phyloP scores from a whole-genome alignment of 2,329 filamentous ascomycete genomes.

The Ascochyta pisi region DNA sequence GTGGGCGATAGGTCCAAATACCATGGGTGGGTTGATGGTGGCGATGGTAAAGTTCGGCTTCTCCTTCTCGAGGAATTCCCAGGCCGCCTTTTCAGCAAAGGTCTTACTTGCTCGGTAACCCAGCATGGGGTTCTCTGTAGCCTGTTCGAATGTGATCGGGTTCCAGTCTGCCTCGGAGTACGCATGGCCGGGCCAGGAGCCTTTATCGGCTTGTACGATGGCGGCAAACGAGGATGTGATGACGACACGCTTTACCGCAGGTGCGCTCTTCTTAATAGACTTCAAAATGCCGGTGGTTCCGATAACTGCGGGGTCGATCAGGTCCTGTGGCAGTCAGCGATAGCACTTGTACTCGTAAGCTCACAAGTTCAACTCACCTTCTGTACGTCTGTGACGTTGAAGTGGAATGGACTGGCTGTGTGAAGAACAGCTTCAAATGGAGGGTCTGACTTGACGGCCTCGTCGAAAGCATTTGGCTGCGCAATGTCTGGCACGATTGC shows the following conservation, averaged over 20 bases:
- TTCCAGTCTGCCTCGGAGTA: slow-evolving; percentile 66
- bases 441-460: slow-evolving; percentile 65
- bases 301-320: slow-evolving; percentile 67
- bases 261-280: slow-evolving; percentile 66
- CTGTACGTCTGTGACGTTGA: slow-evolving; percentile 75
- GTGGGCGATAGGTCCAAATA: slow-evolving; percentile 60
- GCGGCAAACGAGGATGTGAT: slow-evolving; percentile 75
- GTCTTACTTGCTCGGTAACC: slow-evolving; percentile 66
- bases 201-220: slow-evolving; percentile 65
- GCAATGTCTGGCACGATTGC: slow-evolving; percentile 77
- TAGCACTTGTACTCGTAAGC: background rate
- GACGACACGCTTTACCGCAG: slow-evolving; percentile 74
- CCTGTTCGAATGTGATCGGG: slow-evolving; percentile 60
- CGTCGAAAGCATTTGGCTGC: slow-evolving; percentile 69
- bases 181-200: slow-evolving; percentile 55
- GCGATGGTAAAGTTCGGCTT: slow-evolving; percentile 58
- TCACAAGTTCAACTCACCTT: slow-evolving; percentile 50
- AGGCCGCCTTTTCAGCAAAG: slow-evolving; percentile 64
- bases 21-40: slow-evolving; percentile 59
- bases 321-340: slow-evolving; percentile 45
- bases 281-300: slow-evolving; percentile 69
- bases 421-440: slow-evolving; percentile 71
- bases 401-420: slow-evolving; percentile 68
- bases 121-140: slow-evolving; percentile 50
- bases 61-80: slow-evolving; percentile 60